phyloP scores from a whole-genome alignment of 257 asterid species.

The Cruciata laevipes region DNA sequence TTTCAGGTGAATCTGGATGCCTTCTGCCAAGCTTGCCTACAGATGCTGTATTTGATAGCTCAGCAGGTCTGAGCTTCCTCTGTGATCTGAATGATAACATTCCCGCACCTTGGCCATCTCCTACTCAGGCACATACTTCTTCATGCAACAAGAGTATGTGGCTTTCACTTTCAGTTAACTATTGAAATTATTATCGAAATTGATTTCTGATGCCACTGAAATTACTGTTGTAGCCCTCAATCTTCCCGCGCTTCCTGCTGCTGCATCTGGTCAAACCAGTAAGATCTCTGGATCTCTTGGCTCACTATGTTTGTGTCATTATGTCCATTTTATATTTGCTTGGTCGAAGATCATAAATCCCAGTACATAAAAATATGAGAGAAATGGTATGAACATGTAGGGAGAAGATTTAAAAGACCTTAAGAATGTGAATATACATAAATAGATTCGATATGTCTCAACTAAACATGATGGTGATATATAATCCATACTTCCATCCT shows the following conservation, averaged over 20 bases:
- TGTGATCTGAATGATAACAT: conserved; percentile 95
- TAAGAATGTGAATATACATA: no score
- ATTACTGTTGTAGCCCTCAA: conserved; percentile 57
- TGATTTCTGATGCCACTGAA: conserved; percentile 1
- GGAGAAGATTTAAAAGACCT: no score
- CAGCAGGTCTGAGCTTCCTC: conserved; percentile 71
- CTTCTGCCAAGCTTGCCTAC: conserved; percentile 94
- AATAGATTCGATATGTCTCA: neutral
- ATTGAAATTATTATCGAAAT: neutral
- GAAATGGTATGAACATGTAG: neutral
- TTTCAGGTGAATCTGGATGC: conserved; percentile 60
- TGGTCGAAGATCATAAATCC: neutral
- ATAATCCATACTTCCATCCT: neutral
- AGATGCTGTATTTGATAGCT: conserved; percentile 64
- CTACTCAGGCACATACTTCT: conserved; percentile 54
- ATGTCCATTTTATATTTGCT: neutral
- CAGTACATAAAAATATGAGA: neutral
- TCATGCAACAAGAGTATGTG: conserved; percentile 83
- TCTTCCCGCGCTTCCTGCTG: conserved; percentile 98
- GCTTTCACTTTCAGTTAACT: neutral
- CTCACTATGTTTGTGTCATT: neutral
- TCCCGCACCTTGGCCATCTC: conserved; percentile 97
- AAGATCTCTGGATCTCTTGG: conserved; percentile 25
- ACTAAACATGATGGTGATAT: neutral
- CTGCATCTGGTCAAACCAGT: conserved; percentile 83